Percentiles rank a stretch among this genome's conserved stretches.
Evolutionary conservation across 2,329 filamentous ascomycete genomes (phyloP).

Genomic region (Fusarium sp.): DNA sequence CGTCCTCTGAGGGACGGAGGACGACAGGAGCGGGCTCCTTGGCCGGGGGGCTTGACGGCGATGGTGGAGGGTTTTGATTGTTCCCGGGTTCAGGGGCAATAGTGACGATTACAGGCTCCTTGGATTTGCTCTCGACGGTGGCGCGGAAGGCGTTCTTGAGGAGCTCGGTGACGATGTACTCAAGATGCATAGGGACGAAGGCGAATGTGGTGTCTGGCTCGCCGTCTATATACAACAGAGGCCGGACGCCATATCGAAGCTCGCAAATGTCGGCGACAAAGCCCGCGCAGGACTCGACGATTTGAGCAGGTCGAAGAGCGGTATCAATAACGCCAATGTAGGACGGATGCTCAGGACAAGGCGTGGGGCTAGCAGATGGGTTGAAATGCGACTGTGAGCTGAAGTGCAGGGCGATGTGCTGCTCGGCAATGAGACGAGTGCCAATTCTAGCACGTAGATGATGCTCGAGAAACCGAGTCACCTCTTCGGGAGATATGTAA

Average conservation of each 20-base stretch:
- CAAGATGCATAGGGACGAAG: slow-evolving; percentile 93
- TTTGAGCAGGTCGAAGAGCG: slow-evolving; percentile 81
- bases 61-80: slow-evolving; percentile 40
- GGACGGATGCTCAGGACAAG: slow-evolving; percentile 65
- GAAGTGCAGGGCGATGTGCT: slow-evolving; percentile 92
- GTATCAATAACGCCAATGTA: slow-evolving; percentile 98
- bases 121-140: slow-evolving; percentile 85
- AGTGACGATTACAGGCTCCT: slow-evolving; percentile 89
- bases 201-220: slow-evolving; percentile 90
- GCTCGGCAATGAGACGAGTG: slow-evolving; percentile 92
- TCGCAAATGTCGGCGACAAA: slow-evolving; percentile 98
- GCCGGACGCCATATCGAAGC: slow-evolving; percentile 91
- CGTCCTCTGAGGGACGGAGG: slow-evolving; percentile 34
- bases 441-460: slow-evolving; percentile 95
- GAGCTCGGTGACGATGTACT: slow-evolving; percentile 97
- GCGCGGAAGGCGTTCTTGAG: slow-evolving; percentile 97
- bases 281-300: slow-evolving; percentile 85
- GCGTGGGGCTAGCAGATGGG: slow-evolving; percentile 61
- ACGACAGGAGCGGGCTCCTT: slow-evolving; percentile 3
- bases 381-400: slow-evolving; percentile 77
- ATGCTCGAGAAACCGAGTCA: slow-evolving; percentile 93
- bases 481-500: slow-evolving; percentile 85
- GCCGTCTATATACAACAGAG: slow-evolving; percentile 83
- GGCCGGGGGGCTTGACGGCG: slow-evolving; percentile 45
- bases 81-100: slow-evolving; percentile 77